These are phyloP conservation scores for Hyphodiscus sp. DNA, from an alignment of 2,329 filamentous ascomycete species.

Conservation along the genomic window DNA sequence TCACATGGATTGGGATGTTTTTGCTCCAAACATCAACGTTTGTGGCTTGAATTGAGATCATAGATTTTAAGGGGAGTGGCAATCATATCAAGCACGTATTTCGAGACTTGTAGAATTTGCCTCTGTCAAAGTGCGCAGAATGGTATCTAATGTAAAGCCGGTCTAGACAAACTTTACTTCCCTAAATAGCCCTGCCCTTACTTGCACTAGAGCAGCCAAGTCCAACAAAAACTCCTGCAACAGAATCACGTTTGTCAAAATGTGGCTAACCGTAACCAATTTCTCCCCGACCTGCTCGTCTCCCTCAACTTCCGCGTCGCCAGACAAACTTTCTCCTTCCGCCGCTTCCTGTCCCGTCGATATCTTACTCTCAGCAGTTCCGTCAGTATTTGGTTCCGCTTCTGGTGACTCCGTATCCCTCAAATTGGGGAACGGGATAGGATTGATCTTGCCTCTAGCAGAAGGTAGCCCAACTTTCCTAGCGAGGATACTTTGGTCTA, in stretches of 20 bases:
- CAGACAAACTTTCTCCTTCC: neutral
- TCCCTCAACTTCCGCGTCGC: constrained; percentile 5
- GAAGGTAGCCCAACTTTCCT: constrained; percentile 45
- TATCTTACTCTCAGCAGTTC: neutral
- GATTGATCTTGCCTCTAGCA: constrained; percentile 31
- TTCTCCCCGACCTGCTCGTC: constrained; percentile 25
- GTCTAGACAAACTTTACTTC: constrained; percentile 56
- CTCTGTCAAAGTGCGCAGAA: neutral
- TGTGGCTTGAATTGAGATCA: neutral
- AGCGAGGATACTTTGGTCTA: constrained; percentile 56
- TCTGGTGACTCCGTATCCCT: constrained; percentile 32
- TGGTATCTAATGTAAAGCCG: neutral
- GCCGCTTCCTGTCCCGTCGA: neutral
- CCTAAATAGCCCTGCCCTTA: constrained; percentile 65
- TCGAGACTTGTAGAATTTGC: neutral
- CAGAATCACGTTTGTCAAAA: constrained; percentile 71
- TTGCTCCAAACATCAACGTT: no score
- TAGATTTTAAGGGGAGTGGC: neutral
- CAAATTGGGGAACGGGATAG: constrained; percentile 40
- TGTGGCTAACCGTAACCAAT: constrained; percentile 61
- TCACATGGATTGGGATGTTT: no score
- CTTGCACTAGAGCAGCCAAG: constrained; percentile 65
- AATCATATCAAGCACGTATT: neutral
- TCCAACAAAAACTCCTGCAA: constrained; percentile 74
- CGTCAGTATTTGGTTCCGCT: constrained; percentile 15